Base-by-base conservation (phyloP, 768 basidiomycete species). In the Candolleomyces eurysporus region DNA sequence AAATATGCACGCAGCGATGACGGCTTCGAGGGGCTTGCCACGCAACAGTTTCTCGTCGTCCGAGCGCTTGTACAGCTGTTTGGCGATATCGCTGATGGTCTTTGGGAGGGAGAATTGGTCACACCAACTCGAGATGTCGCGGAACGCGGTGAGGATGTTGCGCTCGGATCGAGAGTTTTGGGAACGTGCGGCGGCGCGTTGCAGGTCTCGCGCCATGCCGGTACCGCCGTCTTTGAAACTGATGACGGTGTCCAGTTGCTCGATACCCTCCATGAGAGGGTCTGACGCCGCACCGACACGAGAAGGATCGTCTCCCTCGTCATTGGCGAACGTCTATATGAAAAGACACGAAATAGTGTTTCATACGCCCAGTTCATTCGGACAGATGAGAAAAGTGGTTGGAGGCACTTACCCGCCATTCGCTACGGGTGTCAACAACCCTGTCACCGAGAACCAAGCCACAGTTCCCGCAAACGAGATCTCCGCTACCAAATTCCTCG, bases 221-320 rank as follows among this genome's bases (percentile, higher is more conserved):
- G 93, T 90, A 55, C 95, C 92, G 63, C 96, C 96, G 70, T 98
- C 97, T 55, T 91, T 87, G 76, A 96, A 97, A 66, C 92, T 92
- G 73, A 98, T 98, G 60, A 93, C 85, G 39, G 97, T 98, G 68
- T 95, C 91, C 51, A 98, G 84, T 73, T 96, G 92, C 69, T 97
- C 96, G 68, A 94, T 89, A 43, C 94, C 95, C 73, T 98, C 94
- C 78, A 98, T 82, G 48, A 96, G 78, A 32, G 96, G 94, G 74
- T 98, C 94, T 19, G 90, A 86, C 48, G 95, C 94, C 58, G 94
- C 95, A 78, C 97, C 97, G 67, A 99, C 97, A 90, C 97, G 97
- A 66, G 97, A 98, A 64, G 97, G 97, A 73, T 99, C 97, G 73
- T 98, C 96, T 64, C 96, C 96, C 80, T 99, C 97, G 69, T 98